phyloP scores from a whole-genome alignment of 352 stramenopile species.

The Discostella stelligera region DNA sequence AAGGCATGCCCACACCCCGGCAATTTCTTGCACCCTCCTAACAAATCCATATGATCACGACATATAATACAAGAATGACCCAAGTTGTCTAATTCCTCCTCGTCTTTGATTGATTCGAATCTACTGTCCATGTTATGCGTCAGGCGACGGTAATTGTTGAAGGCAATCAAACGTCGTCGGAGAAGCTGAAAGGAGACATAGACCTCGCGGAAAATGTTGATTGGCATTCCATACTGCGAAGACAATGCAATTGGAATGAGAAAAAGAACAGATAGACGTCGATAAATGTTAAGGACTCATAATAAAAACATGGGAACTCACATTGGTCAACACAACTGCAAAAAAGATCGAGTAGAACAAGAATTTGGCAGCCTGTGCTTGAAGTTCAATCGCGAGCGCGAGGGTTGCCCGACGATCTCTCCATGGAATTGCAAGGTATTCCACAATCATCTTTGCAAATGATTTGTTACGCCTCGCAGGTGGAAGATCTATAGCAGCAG shows the following conservation, averaged over 20 bases:
- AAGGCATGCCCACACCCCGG: constrained; percentile 93
- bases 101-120: constrained; percentile 85
- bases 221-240: constrained; percentile 90
- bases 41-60: constrained; percentile 88
- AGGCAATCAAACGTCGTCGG: constrained; percentile 73
- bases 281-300: neutral
- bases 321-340: constrained; percentile 94
- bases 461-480: constrained; percentile 12
- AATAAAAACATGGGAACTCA: constrained; percentile 5
- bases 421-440: constrained; percentile 63
- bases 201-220: constrained; percentile 96
- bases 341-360: constrained; percentile 97
- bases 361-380: constrained; percentile 93
- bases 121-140: constrained; percentile 94
- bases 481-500: neutral
- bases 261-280: neutral
- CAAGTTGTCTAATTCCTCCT: constrained; percentile 91
- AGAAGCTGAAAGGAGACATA: constrained; percentile 88
- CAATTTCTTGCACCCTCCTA: constrained; percentile 90
- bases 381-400: constrained; percentile 94
- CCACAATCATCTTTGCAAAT: constrained; percentile 29
- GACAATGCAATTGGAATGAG: neutral
- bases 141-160: constrained; percentile 90
- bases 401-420: constrained; percentile 78
- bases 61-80: constrained; percentile 94